These are phyloP conservation scores for Geotrichum macrosporum DNA, from an alignment of 1,139 yeast species.

Conservation along the genomic window DNA sequence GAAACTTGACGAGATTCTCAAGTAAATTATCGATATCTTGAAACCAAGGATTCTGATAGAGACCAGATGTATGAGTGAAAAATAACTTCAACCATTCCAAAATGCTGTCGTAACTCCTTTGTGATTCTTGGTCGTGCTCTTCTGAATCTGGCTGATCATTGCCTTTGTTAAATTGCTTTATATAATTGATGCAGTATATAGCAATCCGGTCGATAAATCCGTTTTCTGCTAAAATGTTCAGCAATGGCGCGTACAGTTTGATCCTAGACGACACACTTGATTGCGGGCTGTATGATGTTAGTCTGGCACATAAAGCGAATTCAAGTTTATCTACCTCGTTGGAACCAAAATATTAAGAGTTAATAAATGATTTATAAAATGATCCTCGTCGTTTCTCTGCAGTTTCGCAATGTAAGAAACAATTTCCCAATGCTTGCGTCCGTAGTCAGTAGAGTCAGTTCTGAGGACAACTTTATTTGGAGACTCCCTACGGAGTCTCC, in stretches of 20 bases:
- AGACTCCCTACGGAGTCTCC: conserved; percentile 48
- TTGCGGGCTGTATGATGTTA: conserved; percentile 8
- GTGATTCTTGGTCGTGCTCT: neutral
- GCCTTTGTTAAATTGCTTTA: conserved; percentile 11
- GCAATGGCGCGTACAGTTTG: conserved; percentile 28
- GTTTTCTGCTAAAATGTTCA: conserved; percentile 24
- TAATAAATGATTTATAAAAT: conserved; percentile 30
- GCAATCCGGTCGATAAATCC: conserved; percentile 26
- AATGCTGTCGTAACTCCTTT: neutral
- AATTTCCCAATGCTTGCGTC: conserved; percentile 1
- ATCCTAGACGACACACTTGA: conserved; percentile 18
- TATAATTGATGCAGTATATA: conserved; percentile 22
- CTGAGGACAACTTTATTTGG: conserved; percentile 35
- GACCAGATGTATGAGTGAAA: neutral
- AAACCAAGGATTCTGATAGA: conserved; percentile 7
- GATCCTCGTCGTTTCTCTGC: conserved; percentile 23
- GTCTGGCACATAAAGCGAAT: neutral
- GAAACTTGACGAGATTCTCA: neutral
- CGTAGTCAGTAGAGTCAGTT: neutral
- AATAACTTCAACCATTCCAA: conserved; percentile 7
- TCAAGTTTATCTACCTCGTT: conserved; percentile 9
- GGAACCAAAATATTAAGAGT: conserved; percentile 35
- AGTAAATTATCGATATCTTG: conserved; percentile 3
- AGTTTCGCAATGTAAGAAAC: conserved; percentile 1
- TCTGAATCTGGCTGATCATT: neutral